Conservation (phyloP, 169 alveolate genomes). For the Plasmodium billcollinsi region DNA sequence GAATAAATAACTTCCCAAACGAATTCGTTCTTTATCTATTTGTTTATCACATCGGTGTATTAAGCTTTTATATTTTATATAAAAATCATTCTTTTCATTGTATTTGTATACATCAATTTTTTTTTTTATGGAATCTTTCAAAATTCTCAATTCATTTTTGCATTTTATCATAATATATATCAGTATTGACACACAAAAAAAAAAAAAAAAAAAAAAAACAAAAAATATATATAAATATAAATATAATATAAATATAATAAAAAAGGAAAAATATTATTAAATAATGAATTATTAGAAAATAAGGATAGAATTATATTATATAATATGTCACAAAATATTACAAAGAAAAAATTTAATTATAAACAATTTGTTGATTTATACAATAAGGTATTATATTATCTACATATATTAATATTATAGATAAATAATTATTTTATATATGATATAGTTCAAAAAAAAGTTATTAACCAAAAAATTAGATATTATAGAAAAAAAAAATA, state of each 20-base stretch:
- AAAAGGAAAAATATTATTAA: neutral
- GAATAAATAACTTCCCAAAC: constrained; percentile 19
- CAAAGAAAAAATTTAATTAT: too few relatives aligned
- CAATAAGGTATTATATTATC: too few relatives aligned
- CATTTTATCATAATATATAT: neutral
- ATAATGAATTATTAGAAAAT: neutral
- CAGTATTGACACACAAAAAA: neutral
- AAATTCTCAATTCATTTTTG: neutral
- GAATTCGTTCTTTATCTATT: constrained; percentile 23
- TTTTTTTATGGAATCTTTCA: constrained; percentile 8
- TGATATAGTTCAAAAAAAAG: too few relatives aligned
- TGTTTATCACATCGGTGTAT: constrained; percentile 20
- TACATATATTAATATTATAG: too few relatives aligned
- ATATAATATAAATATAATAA: neutral
- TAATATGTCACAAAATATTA: too few relatives aligned
- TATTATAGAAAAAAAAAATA: too few relatives aligned
- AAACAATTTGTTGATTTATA: too few relatives aligned
- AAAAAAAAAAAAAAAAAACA: neutral
- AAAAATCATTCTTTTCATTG: constrained; percentile 4
- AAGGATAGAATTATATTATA: too few relatives aligned
- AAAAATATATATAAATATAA: neutral
- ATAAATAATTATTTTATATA: too few relatives aligned
- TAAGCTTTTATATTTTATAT: constrained; percentile 1
- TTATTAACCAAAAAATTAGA: too few relatives aligned
- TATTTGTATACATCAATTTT: neutral